These are phyloP conservation scores for Oryza rufipogon DNA, from an alignment of 176 grass and related monocot genomes.

Conservation along the genomic window DNA sequence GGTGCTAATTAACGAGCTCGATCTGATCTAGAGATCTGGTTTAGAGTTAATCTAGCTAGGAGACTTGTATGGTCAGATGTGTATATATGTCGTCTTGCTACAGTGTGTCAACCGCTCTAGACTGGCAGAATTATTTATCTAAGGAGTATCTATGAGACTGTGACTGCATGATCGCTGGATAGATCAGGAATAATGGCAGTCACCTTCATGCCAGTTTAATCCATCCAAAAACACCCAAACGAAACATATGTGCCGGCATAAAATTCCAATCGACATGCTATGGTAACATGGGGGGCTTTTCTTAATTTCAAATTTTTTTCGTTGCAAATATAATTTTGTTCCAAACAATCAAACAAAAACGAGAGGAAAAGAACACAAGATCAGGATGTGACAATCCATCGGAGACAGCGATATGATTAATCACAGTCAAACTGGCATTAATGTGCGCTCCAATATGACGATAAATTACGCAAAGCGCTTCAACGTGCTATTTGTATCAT, in stretches of 20 bases:
- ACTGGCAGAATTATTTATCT: too few relatives aligned
- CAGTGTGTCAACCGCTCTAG: background rate
- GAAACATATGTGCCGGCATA: background rate
- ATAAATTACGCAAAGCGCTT: too few relatives aligned
- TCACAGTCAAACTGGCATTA: background rate
- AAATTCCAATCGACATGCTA: slow-evolving; percentile 6
- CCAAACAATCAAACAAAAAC: background rate
- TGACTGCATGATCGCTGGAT: background rate
- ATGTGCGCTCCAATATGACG: too few relatives aligned
- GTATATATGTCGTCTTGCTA: background rate
- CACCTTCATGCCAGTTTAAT: background rate
- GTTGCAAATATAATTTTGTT: background rate
- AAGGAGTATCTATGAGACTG: too few relatives aligned
- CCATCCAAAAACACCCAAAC: background rate
- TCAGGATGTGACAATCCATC: too few relatives aligned
- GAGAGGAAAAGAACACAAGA: too few relatives aligned
- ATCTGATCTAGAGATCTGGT: background rate
- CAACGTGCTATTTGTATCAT: too few relatives aligned
- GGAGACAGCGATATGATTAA: background rate
- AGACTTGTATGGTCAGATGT: background rate
- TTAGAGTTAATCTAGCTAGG: background rate
- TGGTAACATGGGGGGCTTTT: background rate
- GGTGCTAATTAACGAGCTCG: too few relatives aligned
- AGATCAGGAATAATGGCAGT: background rate
- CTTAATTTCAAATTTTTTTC: background rate